These are phyloP conservation scores for Cronartium quercuum DNA, from an alignment of 1,284 basidiomycete genomes.

Conservation along the genomic window DNA sequence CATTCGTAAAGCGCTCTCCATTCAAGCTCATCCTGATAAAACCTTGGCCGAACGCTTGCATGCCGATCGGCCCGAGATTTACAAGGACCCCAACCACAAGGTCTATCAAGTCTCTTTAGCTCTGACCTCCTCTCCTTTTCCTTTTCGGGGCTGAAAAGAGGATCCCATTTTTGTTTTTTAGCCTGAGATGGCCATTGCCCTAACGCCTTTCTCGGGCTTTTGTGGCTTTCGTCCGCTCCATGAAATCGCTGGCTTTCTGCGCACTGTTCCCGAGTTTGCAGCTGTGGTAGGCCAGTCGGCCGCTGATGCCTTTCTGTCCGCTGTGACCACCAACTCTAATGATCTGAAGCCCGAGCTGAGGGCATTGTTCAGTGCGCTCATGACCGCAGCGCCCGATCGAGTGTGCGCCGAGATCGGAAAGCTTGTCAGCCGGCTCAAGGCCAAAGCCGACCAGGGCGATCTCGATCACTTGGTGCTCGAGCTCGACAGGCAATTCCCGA, in stretches of 20 bases:
- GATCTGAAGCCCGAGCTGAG: constrained; percentile 43
- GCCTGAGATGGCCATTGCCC: constrained; percentile 95
- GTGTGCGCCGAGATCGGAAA: constrained; percentile 58
- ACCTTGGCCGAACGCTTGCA: constrained; percentile 71
- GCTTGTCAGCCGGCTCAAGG: constrained; percentile 57
- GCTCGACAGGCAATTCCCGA: constrained; percentile 76
- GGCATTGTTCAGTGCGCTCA: constrained; percentile 62
- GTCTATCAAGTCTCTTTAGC: constrained; percentile 48
- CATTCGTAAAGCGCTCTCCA: constrained; percentile 88
- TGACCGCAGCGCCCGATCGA: constrained; percentile 60
- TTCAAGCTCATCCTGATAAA: constrained; percentile 97
- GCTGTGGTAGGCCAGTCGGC: constrained; percentile 62
- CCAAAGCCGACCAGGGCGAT: constrained; percentile 49
- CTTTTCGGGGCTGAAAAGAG: neutral
- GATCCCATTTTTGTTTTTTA: constrained; percentile 49
- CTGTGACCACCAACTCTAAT: constrained; percentile 42
- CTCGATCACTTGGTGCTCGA: constrained; percentile 64
- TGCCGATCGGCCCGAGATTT: constrained; percentile 68
- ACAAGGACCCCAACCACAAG: constrained; percentile 92
- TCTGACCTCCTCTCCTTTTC: neutral
- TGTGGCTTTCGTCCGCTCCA: constrained; percentile 81
- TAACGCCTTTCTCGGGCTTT: constrained; percentile 83
- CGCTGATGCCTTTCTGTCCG: constrained; percentile 55
- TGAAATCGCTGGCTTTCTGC: constrained; percentile 64
- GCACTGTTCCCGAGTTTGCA: constrained; percentile 69